phyloP scores from a whole-genome alignment of 2,329 filamentous ascomycete genomes.

The Aphanoascus verrucosus region DNA sequence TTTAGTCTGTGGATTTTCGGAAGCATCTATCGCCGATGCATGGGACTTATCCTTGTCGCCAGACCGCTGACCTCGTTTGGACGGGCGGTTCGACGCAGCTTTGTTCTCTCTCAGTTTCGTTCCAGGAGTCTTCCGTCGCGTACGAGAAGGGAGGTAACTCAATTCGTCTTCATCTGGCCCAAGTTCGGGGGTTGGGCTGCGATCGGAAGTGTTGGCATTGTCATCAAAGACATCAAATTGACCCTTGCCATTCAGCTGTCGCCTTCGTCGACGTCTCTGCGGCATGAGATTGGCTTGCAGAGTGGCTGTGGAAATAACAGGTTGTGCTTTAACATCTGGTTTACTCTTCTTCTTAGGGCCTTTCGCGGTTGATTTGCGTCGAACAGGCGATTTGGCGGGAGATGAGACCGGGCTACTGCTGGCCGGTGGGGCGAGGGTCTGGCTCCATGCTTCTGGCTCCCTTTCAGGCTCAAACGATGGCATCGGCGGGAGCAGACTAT shows the following conservation, averaged over 20 bases:
- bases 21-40: neutral
- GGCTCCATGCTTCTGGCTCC: constrained; percentile 23
- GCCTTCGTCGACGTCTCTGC: constrained; percentile 23
- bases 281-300: constrained; percentile 30
- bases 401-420: constrained; percentile 26
- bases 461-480: constrained; percentile 13
- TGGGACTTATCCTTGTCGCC: constrained; percentile 16
- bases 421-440: constrained; percentile 30
- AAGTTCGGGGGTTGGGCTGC: constrained; percentile 2
- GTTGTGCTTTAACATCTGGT: neutral
- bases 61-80: constrained; percentile 11
- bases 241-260: constrained; percentile 14
- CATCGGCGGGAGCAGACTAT: constrained; percentile 10
- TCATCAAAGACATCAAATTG: constrained; percentile 12
- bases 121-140: constrained; percentile 16
- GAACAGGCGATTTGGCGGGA: constrained; percentile 16
- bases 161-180: constrained; percentile 31
- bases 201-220: neutral
- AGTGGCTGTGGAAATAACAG: constrained; percentile 26
- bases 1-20: neutral
- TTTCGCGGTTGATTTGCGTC: neutral
- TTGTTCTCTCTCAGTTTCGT: constrained; percentile 18
- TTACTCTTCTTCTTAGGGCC: constrained; percentile 1
- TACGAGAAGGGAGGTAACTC: constrained; percentile 21
- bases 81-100: constrained; percentile 12